Percentiles rank a stretch among this genome's conserved stretches.
Conservation (phyloP, 805 yeast species). For the Suhomyces canberraensis region DNA sequence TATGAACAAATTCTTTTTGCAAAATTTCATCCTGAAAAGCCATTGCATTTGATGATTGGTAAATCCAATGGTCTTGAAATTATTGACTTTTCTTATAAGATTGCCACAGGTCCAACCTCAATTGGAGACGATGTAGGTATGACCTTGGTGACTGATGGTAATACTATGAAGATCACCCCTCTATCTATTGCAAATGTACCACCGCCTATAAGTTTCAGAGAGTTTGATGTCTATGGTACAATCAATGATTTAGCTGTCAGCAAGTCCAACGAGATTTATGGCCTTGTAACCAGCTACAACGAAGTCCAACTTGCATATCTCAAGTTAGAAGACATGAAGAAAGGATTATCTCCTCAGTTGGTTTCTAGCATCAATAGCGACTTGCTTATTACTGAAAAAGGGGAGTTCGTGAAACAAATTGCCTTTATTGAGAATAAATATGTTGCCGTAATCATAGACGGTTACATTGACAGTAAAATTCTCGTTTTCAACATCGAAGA, state of each 20-base stretch:
- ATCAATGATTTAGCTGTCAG: conserved; percentile 66
- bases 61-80: conserved; percentile 51
- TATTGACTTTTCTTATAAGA: conserved; percentile 62
- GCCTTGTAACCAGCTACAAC: conserved; percentile 49
- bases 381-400: conserved; percentile 32
- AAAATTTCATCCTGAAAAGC: conserved; percentile 89
- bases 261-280: conserved; percentile 54
- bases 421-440: conserved; percentile 50
- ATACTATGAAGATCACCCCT: conserved; percentile 71
- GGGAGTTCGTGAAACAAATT: conserved; percentile 60
- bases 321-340: conserved; percentile 45
- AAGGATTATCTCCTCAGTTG: conserved; percentile 46
- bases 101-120: conserved; percentile 64
- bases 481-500: conserved; percentile 48
- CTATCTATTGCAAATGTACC: conserved; percentile 84
- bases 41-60: conserved; percentile 68
- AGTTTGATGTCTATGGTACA: conserved; percentile 48
- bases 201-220: conserved; percentile 84
- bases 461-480: conserved; percentile 47
- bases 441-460: conserved; percentile 61
- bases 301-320: conserved; percentile 40
- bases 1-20: conserved; percentile 38
- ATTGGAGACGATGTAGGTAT: conserved; percentile 75
- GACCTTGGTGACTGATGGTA: conserved; percentile 78
- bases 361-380: conserved; percentile 27